Conservation (phyloP, 2,329 filamentous ascomycete species). For the Botrytis byssoidea region DNA sequence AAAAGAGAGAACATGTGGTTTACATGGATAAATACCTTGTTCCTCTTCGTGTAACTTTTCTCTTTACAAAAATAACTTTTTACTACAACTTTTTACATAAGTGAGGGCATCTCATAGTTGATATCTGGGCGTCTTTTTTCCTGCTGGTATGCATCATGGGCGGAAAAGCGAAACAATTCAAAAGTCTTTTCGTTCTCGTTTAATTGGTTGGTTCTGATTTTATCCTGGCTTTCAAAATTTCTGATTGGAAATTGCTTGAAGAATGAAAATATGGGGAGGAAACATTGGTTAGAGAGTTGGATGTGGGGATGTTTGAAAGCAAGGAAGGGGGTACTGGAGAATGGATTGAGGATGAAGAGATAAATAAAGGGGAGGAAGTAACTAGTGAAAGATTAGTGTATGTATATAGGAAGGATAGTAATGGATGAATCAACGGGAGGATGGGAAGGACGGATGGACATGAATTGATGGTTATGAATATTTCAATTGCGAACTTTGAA, state of each 20-base stretch:
- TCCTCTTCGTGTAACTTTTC: not conserved
- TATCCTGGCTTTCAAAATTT: slow-evolving; percentile 10
- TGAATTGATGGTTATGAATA: slow-evolving; percentile 10
- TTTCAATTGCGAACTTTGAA: not conserved
- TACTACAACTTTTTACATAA: slow-evolving; percentile 2
- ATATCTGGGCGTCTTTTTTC: slow-evolving; percentile 11
- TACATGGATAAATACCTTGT: slow-evolving; percentile 17
- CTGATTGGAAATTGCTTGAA: slow-evolving; percentile 6
- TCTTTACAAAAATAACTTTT: not conserved
- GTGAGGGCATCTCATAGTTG: slow-evolving; percentile 11
- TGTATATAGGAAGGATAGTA: slow-evolving; percentile 14
- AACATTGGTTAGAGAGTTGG: not conserved
- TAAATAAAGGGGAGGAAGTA: not conserved
- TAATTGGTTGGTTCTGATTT: slow-evolving; percentile 3
- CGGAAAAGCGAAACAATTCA: not conserved
- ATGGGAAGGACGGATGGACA: not conserved
- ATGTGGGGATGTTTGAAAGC: not conserved
- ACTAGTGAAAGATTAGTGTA: not conserved
- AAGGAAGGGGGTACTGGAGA: not conserved
- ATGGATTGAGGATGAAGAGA: not conserved
- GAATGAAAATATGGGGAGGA: not conserved
- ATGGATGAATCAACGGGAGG: slow-evolving; percentile 2
- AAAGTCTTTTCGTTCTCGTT: slow-evolving; percentile 9
- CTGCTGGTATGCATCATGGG: slow-evolving; percentile 14
- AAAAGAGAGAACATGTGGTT: slow-evolving; percentile 53